Percentiles rank a stretch among this genome's conserved stretches.
Evolutionary conservation across 2,329 filamentous ascomycete genomes (phyloP).

Genomic region (Aspergillus candidus): DNA sequence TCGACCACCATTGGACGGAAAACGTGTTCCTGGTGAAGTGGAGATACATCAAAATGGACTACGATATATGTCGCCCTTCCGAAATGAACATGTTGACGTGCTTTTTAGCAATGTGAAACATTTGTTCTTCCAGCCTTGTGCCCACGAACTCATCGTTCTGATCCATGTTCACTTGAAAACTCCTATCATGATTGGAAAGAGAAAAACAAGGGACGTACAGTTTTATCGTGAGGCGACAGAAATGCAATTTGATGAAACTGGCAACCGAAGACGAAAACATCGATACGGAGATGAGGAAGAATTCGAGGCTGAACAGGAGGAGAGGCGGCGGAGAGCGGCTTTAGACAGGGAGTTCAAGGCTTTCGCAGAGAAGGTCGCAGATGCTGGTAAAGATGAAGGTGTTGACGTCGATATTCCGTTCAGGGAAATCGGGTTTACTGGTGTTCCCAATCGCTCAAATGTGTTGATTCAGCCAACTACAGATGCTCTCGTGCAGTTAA

Average conservation of each 20-base stretch:
- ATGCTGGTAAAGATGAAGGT: constrained; percentile 84
- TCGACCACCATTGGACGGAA: constrained; percentile 90
- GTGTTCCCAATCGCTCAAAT: constrained; percentile 91
- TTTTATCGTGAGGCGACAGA: constrained; percentile 98
- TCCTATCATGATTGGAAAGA: constrained; percentile 95
- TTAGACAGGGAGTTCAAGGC: constrained; percentile 93
- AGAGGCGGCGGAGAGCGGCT: constrained; percentile 81
- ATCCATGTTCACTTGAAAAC: constrained; percentile 98
- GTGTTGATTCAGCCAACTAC: constrained; percentile 95
- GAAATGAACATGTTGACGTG: constrained; percentile 81
- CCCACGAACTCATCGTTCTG: constrained; percentile 93
- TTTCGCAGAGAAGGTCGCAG: constrained; percentile 95
- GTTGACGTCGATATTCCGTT: constrained; percentile 95
- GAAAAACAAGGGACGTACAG: constrained; percentile 98
- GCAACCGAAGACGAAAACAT: constrained; percentile 95
- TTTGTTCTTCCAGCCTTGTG: constrained; percentile 96
- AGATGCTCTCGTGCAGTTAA: constrained; percentile 93
- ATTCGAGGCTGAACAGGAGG: constrained; percentile 97
- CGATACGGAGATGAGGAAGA: constrained; percentile 97
- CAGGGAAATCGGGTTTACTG: constrained; percentile 91
- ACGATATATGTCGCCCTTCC: constrained; percentile 77
- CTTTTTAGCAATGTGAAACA: constrained; percentile 98
- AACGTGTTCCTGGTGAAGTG: constrained; percentile 89
- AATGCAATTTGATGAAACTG: constrained; percentile 97
- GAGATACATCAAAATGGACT: constrained; percentile 99